Evolutionary conservation across 176 grass and related monocot species (phyloP).

Genomic region (Rhynchospora breviuscula): DNA sequence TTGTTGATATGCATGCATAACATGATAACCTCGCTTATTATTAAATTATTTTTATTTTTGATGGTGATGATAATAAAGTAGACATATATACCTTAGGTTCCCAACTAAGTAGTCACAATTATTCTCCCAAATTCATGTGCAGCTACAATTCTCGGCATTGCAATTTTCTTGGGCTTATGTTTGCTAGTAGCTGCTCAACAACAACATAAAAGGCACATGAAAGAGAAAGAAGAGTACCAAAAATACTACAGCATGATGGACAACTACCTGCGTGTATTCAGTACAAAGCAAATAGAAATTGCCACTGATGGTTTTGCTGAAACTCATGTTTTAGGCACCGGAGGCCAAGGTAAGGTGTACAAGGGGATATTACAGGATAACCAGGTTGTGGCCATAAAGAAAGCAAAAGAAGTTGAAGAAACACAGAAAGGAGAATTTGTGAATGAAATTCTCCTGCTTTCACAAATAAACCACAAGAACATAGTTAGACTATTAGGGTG

Average conservation of each 20-base stretch:
- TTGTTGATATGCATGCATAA: too few relatives aligned
- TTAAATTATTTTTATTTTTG: too few relatives aligned
- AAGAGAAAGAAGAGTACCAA: background rate
- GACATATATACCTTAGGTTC: too few relatives aligned
- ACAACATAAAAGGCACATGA: background rate
- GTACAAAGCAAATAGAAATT: background rate
- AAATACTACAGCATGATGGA: background rate
- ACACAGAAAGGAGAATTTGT: constrained; percentile 20
- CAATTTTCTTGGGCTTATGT: background rate
- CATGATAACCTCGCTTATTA: too few relatives aligned
- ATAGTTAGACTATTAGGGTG: constrained; percentile 35
- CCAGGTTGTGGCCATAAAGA: constrained; percentile 29
- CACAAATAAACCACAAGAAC: constrained; percentile 34
- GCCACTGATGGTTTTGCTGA: background rate
- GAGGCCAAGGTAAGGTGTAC: constrained; percentile 24
- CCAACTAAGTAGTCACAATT: background rate
- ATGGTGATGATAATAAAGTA: too few relatives aligned
- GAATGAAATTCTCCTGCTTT: constrained; percentile 40
- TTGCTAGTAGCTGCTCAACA: background rate
- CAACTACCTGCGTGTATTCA: constrained; percentile 5
- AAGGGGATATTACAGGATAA: constrained; percentile 22
- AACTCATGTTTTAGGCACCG: background rate
- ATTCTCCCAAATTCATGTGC: background rate
- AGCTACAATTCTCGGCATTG: background rate
- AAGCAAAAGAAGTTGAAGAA: constrained; percentile 2